Conservation (phyloP, 2,329 filamentous ascomycete genomes). For the Diaporthe amygdali region DNA sequence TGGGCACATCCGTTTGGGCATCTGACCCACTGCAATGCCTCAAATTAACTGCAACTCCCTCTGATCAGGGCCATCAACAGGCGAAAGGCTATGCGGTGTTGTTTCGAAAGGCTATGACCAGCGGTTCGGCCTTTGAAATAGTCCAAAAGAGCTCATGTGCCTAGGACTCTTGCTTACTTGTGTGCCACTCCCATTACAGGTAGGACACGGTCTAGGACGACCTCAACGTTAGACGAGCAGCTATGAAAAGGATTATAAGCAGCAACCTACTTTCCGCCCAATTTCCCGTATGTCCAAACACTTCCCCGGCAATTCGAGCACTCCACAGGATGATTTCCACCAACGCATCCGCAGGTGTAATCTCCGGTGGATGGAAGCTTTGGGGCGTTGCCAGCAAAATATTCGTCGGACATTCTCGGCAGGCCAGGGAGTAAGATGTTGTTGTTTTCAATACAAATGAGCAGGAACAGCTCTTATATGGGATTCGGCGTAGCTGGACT, state of each 20-base stretch:
- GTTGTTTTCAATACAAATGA: background rate
- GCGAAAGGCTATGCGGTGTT: background rate
- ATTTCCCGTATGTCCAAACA: slow-evolving; percentile 14
- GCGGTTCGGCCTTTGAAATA: background rate
- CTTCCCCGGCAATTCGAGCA: slow-evolving; percentile 7
- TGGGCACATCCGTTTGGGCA: slow-evolving; percentile 1
- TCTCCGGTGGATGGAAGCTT: slow-evolving; percentile 21
- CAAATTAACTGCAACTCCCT: background rate
- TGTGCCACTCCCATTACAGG: slow-evolving; percentile 1
- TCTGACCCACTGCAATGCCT: background rate
- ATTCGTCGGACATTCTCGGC: slow-evolving; percentile 15
- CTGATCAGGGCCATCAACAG: background rate
- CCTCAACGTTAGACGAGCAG: background rate
- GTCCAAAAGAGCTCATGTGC: background rate
- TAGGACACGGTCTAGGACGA: background rate
- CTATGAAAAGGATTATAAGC: background rate
- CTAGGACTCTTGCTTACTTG: background rate
- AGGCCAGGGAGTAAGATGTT: background rate
- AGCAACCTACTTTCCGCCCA: background rate
- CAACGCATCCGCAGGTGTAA: slow-evolving; percentile 29
- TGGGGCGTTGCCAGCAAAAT: slow-evolving; percentile 8
- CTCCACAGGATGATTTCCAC: slow-evolving; percentile 22
- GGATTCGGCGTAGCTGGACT: background rate
- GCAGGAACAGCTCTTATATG: background rate
- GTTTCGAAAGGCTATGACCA: background rate